Percentiles rank a stretch among this genome's conserved stretches.
phyloP scores from a whole-genome alignment of 2,329 filamentous ascomycete species.

The Xylariaceae sp. region DNA sequence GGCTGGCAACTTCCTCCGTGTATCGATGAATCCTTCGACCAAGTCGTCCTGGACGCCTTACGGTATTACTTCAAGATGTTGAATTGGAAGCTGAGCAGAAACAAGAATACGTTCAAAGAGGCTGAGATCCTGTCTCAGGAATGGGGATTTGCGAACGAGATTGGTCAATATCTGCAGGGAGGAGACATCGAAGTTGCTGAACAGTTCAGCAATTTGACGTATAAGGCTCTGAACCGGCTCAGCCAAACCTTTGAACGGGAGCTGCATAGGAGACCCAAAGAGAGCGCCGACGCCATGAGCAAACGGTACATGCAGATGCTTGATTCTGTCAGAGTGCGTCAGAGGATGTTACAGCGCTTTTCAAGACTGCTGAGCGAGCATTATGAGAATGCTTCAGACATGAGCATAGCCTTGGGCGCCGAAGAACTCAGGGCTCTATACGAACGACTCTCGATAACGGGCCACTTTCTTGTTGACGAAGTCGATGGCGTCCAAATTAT shows the following conservation, averaged over 20 bases:
- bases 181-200: slow-evolving; percentile 96
- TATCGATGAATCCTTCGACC: slow-evolving; percentile 93
- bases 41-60: slow-evolving; percentile 82
- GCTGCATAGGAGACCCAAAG: slow-evolving; percentile 73
- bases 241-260: slow-evolving; percentile 90
- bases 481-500: slow-evolving; percentile 75
- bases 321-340: slow-evolving; percentile 90
- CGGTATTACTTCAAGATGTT: slow-evolving; percentile 99
- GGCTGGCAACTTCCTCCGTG: slow-evolving; percentile 95
- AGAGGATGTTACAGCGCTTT: slow-evolving; percentile 94
- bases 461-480: slow-evolving; percentile 82
- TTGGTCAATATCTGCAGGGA: slow-evolving; percentile 82
- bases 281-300: slow-evolving; percentile 82
- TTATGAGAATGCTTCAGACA: slow-evolving; percentile 95
- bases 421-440: slow-evolving; percentile 69
- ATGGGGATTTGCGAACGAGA: slow-evolving; percentile 94
- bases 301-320: slow-evolving; percentile 94
- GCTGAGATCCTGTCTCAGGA: slow-evolving; percentile 95
- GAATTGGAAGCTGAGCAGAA: slow-evolving; percentile 94
- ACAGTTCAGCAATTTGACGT: slow-evolving; percentile 90
- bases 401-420: slow-evolving; percentile 67
- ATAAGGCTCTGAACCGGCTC: slow-evolving; percentile 81
- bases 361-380: slow-evolving; percentile 83
- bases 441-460: slow-evolving; percentile 70
- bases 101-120: slow-evolving; percentile 99